These are phyloP conservation scores for Salix arbutifolia DNA, from an alignment of 345 rosid species.

Conservation along the genomic window DNA sequence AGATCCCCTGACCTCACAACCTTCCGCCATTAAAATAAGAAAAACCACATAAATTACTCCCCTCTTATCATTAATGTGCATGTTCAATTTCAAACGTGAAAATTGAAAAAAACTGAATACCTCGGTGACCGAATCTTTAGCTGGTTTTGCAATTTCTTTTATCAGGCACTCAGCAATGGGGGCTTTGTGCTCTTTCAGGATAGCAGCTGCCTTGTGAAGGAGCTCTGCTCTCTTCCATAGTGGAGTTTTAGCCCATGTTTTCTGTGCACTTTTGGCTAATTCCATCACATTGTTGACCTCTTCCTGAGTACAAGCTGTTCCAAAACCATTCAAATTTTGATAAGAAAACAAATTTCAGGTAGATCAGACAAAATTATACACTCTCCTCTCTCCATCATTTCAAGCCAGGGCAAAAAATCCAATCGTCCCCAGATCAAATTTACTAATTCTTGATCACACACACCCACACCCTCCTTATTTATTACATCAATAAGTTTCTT, in stretches of 20 bases:
- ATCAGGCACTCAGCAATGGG: slow-evolving; percentile 88
- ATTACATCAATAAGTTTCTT: background rate
- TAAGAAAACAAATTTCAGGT: background rate
- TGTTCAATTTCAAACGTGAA: background rate
- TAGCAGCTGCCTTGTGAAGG: slow-evolving; percentile 91
- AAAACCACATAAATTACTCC: background rate
- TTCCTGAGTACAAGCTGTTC: slow-evolving; percentile 86
- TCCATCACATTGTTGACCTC: slow-evolving; percentile 95
- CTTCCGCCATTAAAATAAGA: slow-evolving; percentile 22
- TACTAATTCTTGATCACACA: background rate
- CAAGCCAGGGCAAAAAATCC: background rate
- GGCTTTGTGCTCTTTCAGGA: slow-evolving; percentile 76
- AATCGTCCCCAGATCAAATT: background rate
- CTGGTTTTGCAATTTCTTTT: slow-evolving; percentile 98
- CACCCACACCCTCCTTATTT: too few species aligned
- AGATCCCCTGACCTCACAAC: slow-evolving; percentile 98
- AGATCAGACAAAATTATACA: background rate
- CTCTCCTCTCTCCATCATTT: background rate
- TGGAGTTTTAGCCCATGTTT: slow-evolving; percentile 93
- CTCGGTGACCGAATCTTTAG: slow-evolving; percentile 91
- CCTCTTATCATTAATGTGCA: background rate
- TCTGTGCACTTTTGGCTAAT: slow-evolving; percentile 71
- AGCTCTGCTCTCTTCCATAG: slow-evolving; percentile 98
- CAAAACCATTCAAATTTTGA: background rate
- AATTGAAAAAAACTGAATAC: slow-evolving; percentile 20